A percentile compares a stretch with the other conserved stretches of the same genome.
Evolutionary conservation across 2,329 filamentous ascomycete genomes (phyloP).

Genomic region (Arthrinium phaeospermum): DNA sequence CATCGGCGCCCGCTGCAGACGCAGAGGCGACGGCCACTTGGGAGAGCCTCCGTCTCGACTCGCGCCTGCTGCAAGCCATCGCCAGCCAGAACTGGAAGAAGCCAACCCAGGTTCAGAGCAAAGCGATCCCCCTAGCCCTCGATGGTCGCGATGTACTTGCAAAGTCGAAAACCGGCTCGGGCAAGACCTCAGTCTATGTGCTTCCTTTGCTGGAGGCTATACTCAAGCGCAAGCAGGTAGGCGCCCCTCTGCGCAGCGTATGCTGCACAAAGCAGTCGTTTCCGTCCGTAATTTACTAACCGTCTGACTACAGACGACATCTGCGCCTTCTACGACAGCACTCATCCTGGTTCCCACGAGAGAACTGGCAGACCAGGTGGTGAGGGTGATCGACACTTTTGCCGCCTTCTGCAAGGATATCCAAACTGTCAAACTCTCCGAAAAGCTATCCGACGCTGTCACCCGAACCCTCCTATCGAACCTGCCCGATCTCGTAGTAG

Average conservation of each 20-base stretch:
- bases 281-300: conserved; percentile 2
- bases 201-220: conserved; percentile 87
- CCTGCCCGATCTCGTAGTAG: conserved; percentile 85
- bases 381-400: conserved; percentile 77
- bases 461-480: conserved; percentile 86
- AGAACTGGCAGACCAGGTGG: conserved; percentile 91
- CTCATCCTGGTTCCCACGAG: conserved; percentile 93
- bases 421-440: conserved; percentile 82
- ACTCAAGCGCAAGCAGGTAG: conserved; percentile 75
- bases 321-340: conserved; percentile 66
- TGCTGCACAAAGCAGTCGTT: background rate
- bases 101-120: conserved; percentile 87
- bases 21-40: conserved; percentile 59
- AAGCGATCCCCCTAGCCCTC: conserved; percentile 85
- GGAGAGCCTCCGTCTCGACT: conserved; percentile 78
- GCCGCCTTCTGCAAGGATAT: conserved; percentile 86
- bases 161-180: conserved; percentile 92
- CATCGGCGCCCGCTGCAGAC: background rate
- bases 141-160: conserved; percentile 89
- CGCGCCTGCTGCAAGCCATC: conserved; percentile 84
- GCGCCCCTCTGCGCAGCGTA: conserved; percentile 23
- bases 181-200: conserved; percentile 96
- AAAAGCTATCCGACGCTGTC: conserved; percentile 88
- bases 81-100: conserved; percentile 82
- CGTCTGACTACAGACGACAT: conserved; percentile 49